phyloP scores from a whole-genome alignment of 2,329 filamentous ascomycete species.

The Cytospora leucostoma region DNA sequence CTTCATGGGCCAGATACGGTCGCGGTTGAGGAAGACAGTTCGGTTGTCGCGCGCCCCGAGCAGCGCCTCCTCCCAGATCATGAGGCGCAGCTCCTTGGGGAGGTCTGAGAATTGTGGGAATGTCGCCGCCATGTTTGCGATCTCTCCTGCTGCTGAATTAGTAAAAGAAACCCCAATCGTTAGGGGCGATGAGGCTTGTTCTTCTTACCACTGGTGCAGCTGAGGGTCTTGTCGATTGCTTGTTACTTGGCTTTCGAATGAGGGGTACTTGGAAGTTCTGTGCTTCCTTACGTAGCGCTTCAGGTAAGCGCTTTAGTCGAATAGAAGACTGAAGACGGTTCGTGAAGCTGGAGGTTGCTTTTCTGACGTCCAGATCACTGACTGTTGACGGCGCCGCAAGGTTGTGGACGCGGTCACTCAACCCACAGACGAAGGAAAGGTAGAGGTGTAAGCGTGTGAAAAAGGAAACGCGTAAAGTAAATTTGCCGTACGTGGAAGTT shows the following conservation, averaged over 20 bases:
- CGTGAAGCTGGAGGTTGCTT: not conserved
- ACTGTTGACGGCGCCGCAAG: not conserved
- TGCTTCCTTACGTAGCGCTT: not conserved
- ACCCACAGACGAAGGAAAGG: not conserved
- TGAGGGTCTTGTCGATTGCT: not conserved
- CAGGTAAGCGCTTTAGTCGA: not conserved
- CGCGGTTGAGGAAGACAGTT: not conserved
- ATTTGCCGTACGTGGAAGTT: no score
- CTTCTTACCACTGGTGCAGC: no score
- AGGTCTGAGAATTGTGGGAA: not conserved
- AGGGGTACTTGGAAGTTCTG: not conserved
- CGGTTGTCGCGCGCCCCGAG: not conserved
- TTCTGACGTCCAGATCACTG: no score
- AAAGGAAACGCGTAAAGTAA: no score
- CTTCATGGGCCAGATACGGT: constrained; percentile 4
- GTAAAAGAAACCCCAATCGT: no score
- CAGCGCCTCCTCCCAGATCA: constrained; percentile 9
- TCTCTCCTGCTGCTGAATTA: not conserved
- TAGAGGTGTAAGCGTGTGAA: not conserved
- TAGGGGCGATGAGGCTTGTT: no score
- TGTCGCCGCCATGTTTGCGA: not conserved
- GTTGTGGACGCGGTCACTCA: not conserved
- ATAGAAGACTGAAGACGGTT: not conserved
- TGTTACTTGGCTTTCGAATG: not conserved
- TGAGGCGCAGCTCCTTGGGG: constrained; percentile 1